Evolutionary conservation across 2,329 filamentous ascomycete genomes (phyloP), one percentile per base, ranked within the genome.

Genomic region (Fusarium sp.): DNA sequence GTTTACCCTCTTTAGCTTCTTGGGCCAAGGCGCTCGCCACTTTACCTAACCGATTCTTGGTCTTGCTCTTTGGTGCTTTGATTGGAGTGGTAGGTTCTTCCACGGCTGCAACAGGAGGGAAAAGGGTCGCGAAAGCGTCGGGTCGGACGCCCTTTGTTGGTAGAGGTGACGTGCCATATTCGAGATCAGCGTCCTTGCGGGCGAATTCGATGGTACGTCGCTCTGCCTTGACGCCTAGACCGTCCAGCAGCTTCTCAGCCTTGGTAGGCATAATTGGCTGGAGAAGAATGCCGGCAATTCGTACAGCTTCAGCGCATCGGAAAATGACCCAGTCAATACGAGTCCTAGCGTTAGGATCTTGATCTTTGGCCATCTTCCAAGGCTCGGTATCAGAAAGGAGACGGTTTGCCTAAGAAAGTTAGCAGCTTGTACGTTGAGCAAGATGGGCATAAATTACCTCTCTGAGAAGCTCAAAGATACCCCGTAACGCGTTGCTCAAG

Each of bases 211-310:
- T 87, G 0, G 83, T 86, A 60, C 95, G 86, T 55, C 86, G 87
- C 12, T 87, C 84, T 11, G 83, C 78, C 5, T 83, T 81, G 7
- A 99, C 94, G 2, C 92, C 91, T 11, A 99, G 83, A 75, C 91
- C 87, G 77, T 97, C 91, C 1, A 99, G 86, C 32, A 98, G 80
- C 70, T 88, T 82, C 13, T 81, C 80, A 48, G 93, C 87, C 79
- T 97, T 97, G 43, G 83, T 84, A 0, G 96, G 96, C 87, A 99
- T 97, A 76, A 94, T 93, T 2, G 96, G 94, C 79, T 97, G 94
- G 46, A 99, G 83, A 48, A 98, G 83, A 72, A 99, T 97, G 16
- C 91, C 93, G 1, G 86, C 84, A 25, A 98, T 88, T 40, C 96
- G 91, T 48, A 98, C 78, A 7, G 91, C 87, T 80, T 99, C 96